Conservation (phyloP, 2,329 filamentous ascomycete species). For the Bipolaris victoriae region DNA sequence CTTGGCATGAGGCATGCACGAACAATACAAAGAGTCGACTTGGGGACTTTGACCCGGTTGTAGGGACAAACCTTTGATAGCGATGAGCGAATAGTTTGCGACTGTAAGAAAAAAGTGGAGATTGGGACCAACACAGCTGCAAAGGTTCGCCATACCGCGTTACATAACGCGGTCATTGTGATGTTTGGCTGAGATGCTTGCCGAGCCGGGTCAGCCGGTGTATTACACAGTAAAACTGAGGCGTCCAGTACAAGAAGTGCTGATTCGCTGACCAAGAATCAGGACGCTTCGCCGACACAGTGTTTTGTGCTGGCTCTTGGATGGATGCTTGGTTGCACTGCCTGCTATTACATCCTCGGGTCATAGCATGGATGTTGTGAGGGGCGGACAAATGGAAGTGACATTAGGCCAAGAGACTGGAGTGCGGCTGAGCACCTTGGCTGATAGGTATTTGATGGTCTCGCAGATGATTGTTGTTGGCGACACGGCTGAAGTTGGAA, state of each 20-base stretch:
- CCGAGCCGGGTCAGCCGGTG: slow-evolving; percentile 11
- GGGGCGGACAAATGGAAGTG: slow-evolving; percentile 9
- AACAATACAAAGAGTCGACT: background rate
- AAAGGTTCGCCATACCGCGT: background rate
- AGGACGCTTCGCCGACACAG: slow-evolving; percentile 1
- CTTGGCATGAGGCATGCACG: slow-evolving; percentile 7
- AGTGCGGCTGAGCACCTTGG: background rate
- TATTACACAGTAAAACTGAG: background rate
- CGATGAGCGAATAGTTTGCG: background rate
- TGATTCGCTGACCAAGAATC: background rate
- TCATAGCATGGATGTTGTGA: slow-evolving; percentile 7
- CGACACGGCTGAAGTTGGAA: background rate
- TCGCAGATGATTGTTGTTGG: background rate
- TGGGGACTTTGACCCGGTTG: background rate
- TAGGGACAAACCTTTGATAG: background rate
- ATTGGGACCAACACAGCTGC: background rate
- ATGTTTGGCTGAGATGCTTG: background rate
- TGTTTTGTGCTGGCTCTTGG: background rate
- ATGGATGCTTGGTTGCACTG: slow-evolving; percentile 5
- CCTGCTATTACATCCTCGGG: background rate
- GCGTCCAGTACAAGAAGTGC: background rate
- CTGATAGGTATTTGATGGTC: background rate
- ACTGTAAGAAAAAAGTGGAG: background rate
- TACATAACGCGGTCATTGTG: background rate
- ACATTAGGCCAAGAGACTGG: slow-evolving; percentile 3